Base-by-base conservation (phyloP, 495 filamentous ascomycete genomes). In the Letharia columbiana region DNA sequence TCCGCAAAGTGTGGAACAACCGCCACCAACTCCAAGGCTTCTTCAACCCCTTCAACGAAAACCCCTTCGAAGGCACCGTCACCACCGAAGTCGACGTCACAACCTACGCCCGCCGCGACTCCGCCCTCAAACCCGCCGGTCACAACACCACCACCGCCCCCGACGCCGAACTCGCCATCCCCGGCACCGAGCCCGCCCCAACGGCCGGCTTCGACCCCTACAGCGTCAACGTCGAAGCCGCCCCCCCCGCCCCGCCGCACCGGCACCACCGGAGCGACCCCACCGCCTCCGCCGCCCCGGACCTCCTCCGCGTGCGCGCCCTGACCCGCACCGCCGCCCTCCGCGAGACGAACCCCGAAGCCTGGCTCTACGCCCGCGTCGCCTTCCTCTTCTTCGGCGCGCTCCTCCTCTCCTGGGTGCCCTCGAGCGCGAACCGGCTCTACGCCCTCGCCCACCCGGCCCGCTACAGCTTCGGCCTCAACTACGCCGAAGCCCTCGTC, bases 351-450 rank as follows among this genome's bases (percentile, higher is more conserved):
- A 77, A 71, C 64, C 66, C 74, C 1, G 78, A 78, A 6, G 85
- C 87, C 4, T 92, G 87, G 87, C 85, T 86, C 0, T 96, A 94
- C 73, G 87, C 84, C 58, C 92, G 92, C 66, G 92, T 89, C 63
- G 87, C 91, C 0, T 83, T 93, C 71, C 79, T 95, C n/a, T 95
- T 94, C 78, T 95, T 95, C 73, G 79, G 87, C 17, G 89, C 89
- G 0, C 79, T 96, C 61, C 78, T 92, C 47, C 83, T 93, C 47
- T 92, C 90, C 28, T 96, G 91, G 91, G 85, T 86, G 8, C 91
- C 91, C 2, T 92, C 90, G 2, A 89, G 87, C 28, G 80, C 86
- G 64, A 95, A 95, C 73, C 81, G 91, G 31, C 82, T 92, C 35
- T 92, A 90, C 75, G 83, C 82, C 20, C 72, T 92, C 23, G 78